Percentiles rank a stretch among this genome's conserved stretches.
phyloP scores from a whole-genome alignment of 2,329 filamentous ascomycete genomes.

The Cercospora brassicicola region DNA sequence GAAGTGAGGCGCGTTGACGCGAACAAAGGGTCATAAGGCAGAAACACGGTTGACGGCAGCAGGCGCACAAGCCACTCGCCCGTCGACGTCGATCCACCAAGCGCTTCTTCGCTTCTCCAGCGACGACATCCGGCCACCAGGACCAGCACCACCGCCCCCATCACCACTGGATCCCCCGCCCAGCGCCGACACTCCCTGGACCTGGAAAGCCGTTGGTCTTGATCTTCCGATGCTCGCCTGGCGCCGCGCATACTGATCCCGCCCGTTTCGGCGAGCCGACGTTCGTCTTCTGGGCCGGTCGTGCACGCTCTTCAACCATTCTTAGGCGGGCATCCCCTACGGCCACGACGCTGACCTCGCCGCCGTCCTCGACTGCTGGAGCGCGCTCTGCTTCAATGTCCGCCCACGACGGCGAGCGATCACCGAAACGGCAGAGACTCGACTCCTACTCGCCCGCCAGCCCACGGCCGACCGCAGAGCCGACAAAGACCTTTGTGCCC shows the following conservation, averaged over 20 bases:
- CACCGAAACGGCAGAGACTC: conserved; percentile 41
- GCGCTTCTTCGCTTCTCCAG: not conserved
- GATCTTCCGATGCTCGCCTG: conserved; percentile 2
- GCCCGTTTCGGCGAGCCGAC: conserved; percentile 8
- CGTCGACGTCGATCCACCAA: not conserved
- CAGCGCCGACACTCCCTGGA: not conserved
- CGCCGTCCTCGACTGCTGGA: conserved; percentile 3
- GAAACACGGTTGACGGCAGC: not conserved
- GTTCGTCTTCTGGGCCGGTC: conserved; percentile 1
- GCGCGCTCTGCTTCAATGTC: conserved; percentile 31
- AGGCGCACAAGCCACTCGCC: not conserved
- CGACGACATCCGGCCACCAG: conserved; percentile 1
- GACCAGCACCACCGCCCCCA: not conserved
- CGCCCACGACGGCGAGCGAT: conserved; percentile 35
- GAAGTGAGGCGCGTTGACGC: not conserved
- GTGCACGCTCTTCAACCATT: conserved; percentile 14
- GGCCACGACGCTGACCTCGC: conserved; percentile 5
- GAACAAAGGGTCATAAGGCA: not conserved
- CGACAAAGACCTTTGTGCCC: conserved; percentile 45
- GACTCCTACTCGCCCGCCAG: conserved; percentile 47
- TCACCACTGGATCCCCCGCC: not conserved
- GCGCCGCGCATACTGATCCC: conserved; percentile 4
- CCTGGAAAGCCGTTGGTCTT: not conserved
- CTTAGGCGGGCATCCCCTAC: conserved; percentile 19
- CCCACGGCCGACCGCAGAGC: conserved; percentile 40